Base-by-base conservation (phyloP, 2,329 filamentous ascomycete genomes). In the Pyrenophora seminiperda region DNA sequence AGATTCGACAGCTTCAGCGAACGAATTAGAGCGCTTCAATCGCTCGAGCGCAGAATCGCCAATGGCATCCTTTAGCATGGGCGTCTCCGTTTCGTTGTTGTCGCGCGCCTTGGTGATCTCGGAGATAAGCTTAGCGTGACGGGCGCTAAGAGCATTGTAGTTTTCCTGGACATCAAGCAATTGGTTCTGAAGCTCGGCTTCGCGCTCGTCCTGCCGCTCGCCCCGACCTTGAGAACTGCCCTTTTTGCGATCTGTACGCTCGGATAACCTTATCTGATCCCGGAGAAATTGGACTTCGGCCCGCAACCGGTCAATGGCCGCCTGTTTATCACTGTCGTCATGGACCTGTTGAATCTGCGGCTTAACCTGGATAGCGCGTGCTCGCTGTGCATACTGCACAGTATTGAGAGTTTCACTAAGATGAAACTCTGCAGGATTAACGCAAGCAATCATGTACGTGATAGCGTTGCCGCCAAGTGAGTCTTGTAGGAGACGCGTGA, bases 371-470 rank as follows among this genome's bases (percentile, higher is more conserved):
- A 99, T 99, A 1, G 92, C 91, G 58, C 94, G 88, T 56, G 94
- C 95, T 58, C 94, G 85, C 76, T 97, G 94, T 5, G 94, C 94
- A 75, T 99, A 99, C 72, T 97, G 73, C 13, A 99, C 90, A 0
- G 94, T 99, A 72, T 99, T 99, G 50, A 99, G 79, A 0, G 95
- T 97, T 76, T 99, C 94, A 76, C 92, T 97, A 36, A 99, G 79
- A 72, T 99, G 94, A 70, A 99, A 99, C 71, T 97, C 92, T 11
- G 93, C 91, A 0, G 92, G 93, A 1, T 93, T 99, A 22, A 99
- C 92, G 75, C 94, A 99, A 7, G 94, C 94, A 76, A 99, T 94
- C 94, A 99, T 97, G 76, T 97, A 99, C 0, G 94, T 99, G 70
- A 97, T 96, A 29, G 94, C 94, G 70, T 96, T 97, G 4, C 94